phyloP scores from a whole-genome alignment of 2,329 filamentous ascomycete species.

The Botrytis pseudocinerea region DNA sequence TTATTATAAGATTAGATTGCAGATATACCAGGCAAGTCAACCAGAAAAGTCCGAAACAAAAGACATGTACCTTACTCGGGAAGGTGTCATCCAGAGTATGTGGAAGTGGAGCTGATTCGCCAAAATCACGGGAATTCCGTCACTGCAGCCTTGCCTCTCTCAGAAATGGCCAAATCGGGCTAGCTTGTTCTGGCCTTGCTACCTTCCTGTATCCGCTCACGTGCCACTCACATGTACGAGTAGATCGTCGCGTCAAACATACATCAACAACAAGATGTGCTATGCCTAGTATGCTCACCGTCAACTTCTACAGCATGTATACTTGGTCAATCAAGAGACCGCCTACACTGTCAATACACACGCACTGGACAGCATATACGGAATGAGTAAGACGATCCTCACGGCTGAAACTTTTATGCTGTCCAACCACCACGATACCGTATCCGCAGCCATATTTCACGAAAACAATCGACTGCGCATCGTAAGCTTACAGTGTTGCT shows the following conservation, averaged over 20 bases:
- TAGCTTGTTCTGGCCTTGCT: neutral
- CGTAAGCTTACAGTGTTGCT: slow-evolving; percentile 3
- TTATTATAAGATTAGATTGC: slow-evolving; percentile 13
- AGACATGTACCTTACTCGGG: neutral
- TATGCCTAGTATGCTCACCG: neutral
- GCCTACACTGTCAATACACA: neutral
- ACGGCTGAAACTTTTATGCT: slow-evolving; percentile 8
- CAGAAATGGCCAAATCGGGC: neutral
- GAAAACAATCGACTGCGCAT: slow-evolving; percentile 3
- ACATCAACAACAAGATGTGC: neutral
- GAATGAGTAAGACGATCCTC: slow-evolving; percentile 2
- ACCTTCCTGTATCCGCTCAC: too few relatives aligned
- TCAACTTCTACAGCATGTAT: neutral
- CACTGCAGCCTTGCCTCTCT: neutral
- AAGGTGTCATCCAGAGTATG: neutral
- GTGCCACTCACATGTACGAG: neutral
- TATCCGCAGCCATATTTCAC: neutral
- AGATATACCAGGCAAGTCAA: neutral
- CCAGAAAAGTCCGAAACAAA: neutral
- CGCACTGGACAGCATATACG: neutral
- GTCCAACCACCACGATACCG: slow-evolving; percentile 1
- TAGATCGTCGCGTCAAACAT: neutral
- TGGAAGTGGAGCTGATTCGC: neutral
- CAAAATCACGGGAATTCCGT: neutral
- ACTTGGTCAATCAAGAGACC: neutral